These are phyloP conservation scores for Scheffersomyces parashehatae DNA, from an alignment of 1,139 yeast genomes.

Conservation along the genomic window DNA sequence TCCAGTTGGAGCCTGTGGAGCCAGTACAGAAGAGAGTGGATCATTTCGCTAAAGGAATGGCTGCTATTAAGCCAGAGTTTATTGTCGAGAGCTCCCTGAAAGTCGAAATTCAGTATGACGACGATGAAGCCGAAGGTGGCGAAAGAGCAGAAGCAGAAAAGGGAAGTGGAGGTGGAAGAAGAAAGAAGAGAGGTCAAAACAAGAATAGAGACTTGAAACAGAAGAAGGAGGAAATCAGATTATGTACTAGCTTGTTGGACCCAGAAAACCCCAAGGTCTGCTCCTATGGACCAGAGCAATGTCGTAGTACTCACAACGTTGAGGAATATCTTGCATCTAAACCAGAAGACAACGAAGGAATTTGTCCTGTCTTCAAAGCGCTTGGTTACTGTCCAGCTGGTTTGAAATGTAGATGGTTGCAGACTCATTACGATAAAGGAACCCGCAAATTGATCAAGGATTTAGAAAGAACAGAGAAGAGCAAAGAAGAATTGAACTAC, in stretches of 20 bases:
- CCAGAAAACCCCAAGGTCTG: conserved; percentile 55
- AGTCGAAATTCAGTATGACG: conserved; percentile 48
- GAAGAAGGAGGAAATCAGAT: conserved; percentile 59
- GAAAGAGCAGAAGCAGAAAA: conserved; percentile 36
- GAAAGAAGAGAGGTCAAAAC: conserved; percentile 80
- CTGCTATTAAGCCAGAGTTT: conserved; percentile 65
- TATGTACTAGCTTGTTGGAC: conserved; percentile 65
- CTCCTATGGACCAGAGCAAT: conserved; percentile 65
- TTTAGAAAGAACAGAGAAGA: conserved; percentile 37
- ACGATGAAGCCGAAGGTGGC: conserved; percentile 50
- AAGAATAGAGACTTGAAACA: conserved; percentile 82
- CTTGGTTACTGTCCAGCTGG: conserved; percentile 94
- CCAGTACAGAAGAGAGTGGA: conserved; percentile 6
- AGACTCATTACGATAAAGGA: conserved; percentile 63
- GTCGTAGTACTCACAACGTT: conserved; percentile 78
- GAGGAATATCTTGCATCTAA: conserved; percentile 63
- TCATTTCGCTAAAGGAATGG: conserved; percentile 50
- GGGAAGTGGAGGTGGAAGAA: conserved; percentile 33
- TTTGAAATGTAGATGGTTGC: conserved; percentile 86
- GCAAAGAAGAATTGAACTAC: conserved; percentile 34
- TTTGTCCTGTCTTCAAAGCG: conserved; percentile 80
- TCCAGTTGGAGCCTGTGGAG: conserved; percentile 14
- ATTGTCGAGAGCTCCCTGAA: conserved; percentile 32
- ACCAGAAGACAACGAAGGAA: conserved; percentile 68
- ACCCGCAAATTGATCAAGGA: conserved; percentile 47